Evolutionary conservation across 768 basidiomycete genomes (phyloP).

Genomic region (Boletus barrowsii): DNA sequence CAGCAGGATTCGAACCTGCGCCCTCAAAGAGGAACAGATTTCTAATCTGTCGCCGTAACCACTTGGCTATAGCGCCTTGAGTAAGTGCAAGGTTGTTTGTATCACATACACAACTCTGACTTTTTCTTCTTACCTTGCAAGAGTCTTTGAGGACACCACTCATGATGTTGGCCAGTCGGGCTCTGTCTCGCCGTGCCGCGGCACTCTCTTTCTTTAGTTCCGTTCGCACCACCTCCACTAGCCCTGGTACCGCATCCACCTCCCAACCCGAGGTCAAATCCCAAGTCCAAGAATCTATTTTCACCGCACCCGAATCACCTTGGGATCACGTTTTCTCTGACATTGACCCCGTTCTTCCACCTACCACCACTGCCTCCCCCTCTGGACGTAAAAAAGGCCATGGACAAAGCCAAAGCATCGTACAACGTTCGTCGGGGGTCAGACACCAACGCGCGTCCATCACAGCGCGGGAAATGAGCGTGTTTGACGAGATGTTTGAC

Average conservation of each 20-base stretch:
- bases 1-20: slow-evolving; percentile 43
- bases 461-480: slow-evolving; percentile 63
- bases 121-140: not conserved
- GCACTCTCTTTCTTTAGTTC: not conserved
- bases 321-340: slow-evolving; percentile 57
- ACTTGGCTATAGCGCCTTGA: slow-evolving; percentile 71
- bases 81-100: not conserved
- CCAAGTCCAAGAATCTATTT: slow-evolving; percentile 30
- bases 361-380: not conserved
- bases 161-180: slow-evolving; percentile 21
- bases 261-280: not conserved
- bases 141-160: too few species aligned
- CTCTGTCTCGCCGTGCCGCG: slow-evolving; percentile 1
- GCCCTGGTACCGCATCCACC: not conserved
- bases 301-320: slow-evolving; percentile 35
- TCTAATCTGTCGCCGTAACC: slow-evolving; percentile 80
- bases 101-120: not conserved
- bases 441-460: slow-evolving; percentile 50
- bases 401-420: not conserved
- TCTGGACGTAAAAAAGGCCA: not conserved
- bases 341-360: slow-evolving; percentile 32
- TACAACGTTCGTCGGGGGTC: slow-evolving; percentile 12
- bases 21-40: slow-evolving; percentile 42
- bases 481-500: slow-evolving; percentile 73
- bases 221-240: not conserved